Evolutionary conservation across 1,284 basidiomycete species (phyloP), one percentile per base, ranked within the genome.

Genomic region (Sporisorium graminicola): DNA sequence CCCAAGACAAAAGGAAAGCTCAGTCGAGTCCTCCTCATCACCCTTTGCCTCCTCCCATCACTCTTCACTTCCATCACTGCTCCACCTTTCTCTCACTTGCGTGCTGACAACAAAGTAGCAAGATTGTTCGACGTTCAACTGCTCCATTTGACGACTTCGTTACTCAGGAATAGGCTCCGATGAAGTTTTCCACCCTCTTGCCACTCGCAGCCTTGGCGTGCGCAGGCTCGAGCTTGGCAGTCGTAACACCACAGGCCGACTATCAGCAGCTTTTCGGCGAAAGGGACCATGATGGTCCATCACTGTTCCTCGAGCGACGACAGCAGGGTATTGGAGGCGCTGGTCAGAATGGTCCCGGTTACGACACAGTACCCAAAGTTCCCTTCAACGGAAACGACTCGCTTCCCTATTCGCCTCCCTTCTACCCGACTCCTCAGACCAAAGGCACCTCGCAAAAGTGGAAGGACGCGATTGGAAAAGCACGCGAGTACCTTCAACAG

Each of bases 391-490:
- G 77, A 24, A 68, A 71, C 58, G 79, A 81, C 50, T 69, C 71
- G 40, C 58, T 81, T 22, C 79, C 79, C 44, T 77, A 66, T 52
- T 78, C 75, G 54, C 75, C 75, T 14, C 74, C 79, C n/a, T 74
- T 67, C 55, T 78, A 78, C 63, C 77, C 77, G 5, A 65, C 74
- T 18, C 79, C 79, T 27, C 72, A 72, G 53, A 77, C 74, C 16
- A 22, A 66, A n/a, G 72, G 67, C 26, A 64, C 58, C 20, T 63
- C 62, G 0, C 65, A 77, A 22, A 79, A 85, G 91, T 92, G 77
- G 91, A 91, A 65, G 89, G 91, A 78, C 87, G 92, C 80, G 88
- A 88, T 76, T 86, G 84, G 14, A 90, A 90, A 46, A 86, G 88
- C 88, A 1, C 69, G 82, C 10, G 74, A 65, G 0, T 83, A 82